phyloP scores from a whole-genome alignment of 1,139 yeast genomes.

The Lodderomyces margitis region DNA sequence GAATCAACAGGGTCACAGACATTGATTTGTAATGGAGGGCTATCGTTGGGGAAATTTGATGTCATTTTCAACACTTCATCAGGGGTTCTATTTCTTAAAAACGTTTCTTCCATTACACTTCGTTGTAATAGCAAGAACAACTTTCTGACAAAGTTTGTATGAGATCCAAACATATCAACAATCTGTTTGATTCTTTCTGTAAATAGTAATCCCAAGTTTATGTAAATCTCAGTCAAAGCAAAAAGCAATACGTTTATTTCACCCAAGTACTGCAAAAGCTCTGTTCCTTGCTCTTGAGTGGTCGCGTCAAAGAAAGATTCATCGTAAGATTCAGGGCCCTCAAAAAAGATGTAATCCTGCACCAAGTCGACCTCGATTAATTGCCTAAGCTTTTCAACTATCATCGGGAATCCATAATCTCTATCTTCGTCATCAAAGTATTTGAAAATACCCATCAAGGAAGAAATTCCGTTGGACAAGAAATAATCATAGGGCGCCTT shows the following conservation, averaged over 20 bases:
- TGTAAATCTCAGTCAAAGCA: conserved; percentile 51
- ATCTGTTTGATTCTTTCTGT: conserved; percentile 49
- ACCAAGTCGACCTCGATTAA: conserved; percentile 17
- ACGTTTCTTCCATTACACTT: conserved; percentile 55
- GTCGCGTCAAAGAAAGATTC: conserved; percentile 30
- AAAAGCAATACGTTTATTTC: conserved; percentile 40
- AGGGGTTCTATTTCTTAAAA: conserved; percentile 48
- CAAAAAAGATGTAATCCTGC: conserved; percentile 20
- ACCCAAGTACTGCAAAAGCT: conserved; percentile 33
- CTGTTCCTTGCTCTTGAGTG: conserved; percentile 28
- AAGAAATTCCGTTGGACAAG: conserved; percentile 52
- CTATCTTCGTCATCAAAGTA: conserved; percentile 57
- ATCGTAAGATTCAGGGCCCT: conserved; percentile 11
- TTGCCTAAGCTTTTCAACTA: conserved; percentile 17
- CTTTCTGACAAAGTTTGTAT: conserved; percentile 22
- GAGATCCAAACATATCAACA: conserved; percentile 41
- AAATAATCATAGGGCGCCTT: conserved; percentile 63
- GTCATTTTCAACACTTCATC: conserved; percentile 47
- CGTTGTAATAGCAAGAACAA: conserved; percentile 49
- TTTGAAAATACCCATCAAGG: conserved; percentile 52
- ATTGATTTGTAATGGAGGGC: conserved; percentile 37
- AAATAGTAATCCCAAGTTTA: conserved; percentile 50
- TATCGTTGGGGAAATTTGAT: conserved; percentile 24
- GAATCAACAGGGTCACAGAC: conserved; percentile 32
- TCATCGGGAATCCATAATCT: conserved; percentile 44